These are phyloP conservation scores for Dactylellina haptotyla DNA, from an alignment of 2,329 filamentous ascomycete species.

Conservation along the genomic window DNA sequence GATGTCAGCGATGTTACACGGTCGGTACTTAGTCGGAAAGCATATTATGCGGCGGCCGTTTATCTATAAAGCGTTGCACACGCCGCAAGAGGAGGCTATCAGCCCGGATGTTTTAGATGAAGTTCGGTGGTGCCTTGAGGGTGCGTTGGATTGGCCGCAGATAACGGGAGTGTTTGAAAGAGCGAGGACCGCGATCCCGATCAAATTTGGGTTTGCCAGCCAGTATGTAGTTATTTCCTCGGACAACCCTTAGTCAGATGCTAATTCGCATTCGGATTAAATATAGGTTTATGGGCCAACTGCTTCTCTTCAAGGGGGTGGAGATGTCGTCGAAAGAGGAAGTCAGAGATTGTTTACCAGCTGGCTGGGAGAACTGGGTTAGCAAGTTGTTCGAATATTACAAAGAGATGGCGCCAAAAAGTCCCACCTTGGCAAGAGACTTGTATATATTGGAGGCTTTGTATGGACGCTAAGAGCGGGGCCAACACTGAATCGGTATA, in stretches of 20 bases:
- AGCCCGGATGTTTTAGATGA: slow-evolving; percentile 43
- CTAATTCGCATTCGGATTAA: not conserved
- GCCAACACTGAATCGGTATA: too few relatives aligned
- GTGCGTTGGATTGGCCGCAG: slow-evolving; percentile 48
- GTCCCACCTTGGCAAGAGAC: slow-evolving; percentile 41
- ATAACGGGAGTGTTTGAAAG: slow-evolving; percentile 47
- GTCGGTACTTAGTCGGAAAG: slow-evolving; percentile 42
- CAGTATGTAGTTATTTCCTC: slow-evolving; percentile 22
- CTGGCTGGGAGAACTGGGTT: slow-evolving; percentile 47
- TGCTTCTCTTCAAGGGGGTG: slow-evolving; percentile 42
- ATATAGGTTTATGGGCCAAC: slow-evolving; percentile 47
- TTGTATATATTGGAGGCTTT: slow-evolving; percentile 40
- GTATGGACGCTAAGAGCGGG: slow-evolving; percentile 18
- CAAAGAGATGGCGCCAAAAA: slow-evolving; percentile 41
- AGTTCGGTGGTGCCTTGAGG: slow-evolving; percentile 45
- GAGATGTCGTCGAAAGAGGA: slow-evolving; percentile 39
- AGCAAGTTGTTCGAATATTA: slow-evolving; percentile 38
- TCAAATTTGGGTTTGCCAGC: slow-evolving; percentile 50
- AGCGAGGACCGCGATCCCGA: slow-evolving; percentile 46
- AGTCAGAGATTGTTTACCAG: slow-evolving; percentile 35
- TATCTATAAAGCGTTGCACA: slow-evolving; percentile 44
- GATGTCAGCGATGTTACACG: slow-evolving; percentile 48
- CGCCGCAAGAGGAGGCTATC: slow-evolving; percentile 24
- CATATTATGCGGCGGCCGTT: slow-evolving; percentile 51
- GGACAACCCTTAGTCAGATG: not conserved